These are phyloP conservation scores for Discostella stelligera DNA, from an alignment of 352 stramenopile species.

Conservation along the genomic window DNA sequence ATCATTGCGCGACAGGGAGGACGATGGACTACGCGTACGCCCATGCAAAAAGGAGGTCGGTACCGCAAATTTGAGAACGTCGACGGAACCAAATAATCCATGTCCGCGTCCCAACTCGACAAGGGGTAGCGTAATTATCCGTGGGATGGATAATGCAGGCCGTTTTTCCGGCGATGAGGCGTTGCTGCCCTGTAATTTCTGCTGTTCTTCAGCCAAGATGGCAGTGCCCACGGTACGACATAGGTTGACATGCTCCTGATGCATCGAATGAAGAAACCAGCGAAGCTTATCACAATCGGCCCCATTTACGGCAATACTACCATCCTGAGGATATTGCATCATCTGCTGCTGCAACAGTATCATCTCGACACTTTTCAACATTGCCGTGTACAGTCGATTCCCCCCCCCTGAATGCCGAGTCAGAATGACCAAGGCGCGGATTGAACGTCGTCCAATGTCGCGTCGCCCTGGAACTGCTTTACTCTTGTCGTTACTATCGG, in stretches of 20 bases:
- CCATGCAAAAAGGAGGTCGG: slow-evolving; percentile 37
- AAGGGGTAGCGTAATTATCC: slow-evolving; percentile 25
- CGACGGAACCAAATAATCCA: slow-evolving; percentile 25
- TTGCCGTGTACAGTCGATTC: slow-evolving; percentile 26
- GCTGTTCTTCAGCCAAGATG: slow-evolving; percentile 1
- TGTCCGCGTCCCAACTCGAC: slow-evolving; percentile 28
- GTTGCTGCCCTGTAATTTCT: neutral
- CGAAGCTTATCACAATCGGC: neutral
- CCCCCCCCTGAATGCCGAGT: slow-evolving; percentile 40
- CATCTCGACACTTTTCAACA: slow-evolving; percentile 37
- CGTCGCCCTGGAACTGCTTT: neutral
- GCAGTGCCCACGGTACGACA: slow-evolving; percentile 21
- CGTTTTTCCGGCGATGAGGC: neutral
- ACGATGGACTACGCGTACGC: too few relatives aligned
- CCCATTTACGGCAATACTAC: neutral
- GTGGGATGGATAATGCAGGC: slow-evolving; percentile 12
- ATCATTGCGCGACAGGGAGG: slow-evolving; percentile 23
- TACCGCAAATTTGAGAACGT: slow-evolving; percentile 28
- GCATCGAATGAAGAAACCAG: slow-evolving; percentile 27
- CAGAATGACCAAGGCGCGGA: slow-evolving; percentile 44
- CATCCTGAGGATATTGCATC: neutral
- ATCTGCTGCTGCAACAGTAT: slow-evolving; percentile 2
- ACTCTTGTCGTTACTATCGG: too few relatives aligned
- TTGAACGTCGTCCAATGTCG: slow-evolving; percentile 40
- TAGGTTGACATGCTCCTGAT: slow-evolving; percentile 30